Percentiles rank a stretch among this genome's conserved stretches.
phyloP scores from a whole-genome alignment of 352 stramenopile genomes.

The Phytophthora palmivora region DNA sequence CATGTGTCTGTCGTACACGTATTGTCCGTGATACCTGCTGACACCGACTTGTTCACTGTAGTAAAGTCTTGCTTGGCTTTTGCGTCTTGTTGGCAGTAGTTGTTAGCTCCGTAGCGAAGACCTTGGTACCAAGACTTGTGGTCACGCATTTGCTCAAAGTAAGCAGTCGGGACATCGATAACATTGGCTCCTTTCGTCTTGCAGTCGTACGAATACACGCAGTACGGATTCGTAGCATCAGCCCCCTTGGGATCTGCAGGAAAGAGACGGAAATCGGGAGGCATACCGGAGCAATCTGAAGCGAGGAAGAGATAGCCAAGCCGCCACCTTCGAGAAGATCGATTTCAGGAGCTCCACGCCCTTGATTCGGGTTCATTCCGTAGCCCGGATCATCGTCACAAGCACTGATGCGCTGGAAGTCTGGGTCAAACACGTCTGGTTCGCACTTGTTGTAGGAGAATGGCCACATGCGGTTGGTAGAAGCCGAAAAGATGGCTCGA shows the following conservation, averaged over 20 bases:
- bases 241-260: constrained; percentile 34
- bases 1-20: constrained; percentile 44
- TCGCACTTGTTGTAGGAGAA: constrained; percentile 94
- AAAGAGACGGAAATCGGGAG: constrained; percentile 65
- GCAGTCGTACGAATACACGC: constrained; percentile 60
- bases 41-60: constrained; percentile 36
- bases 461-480: constrained; percentile 93
- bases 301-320: constrained; percentile 86
- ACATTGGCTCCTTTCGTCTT: constrained; percentile 59
- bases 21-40: constrained; percentile 47
- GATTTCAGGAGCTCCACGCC: constrained; percentile 93
- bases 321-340: constrained; percentile 92
- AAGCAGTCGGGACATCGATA: constrained; percentile 49
- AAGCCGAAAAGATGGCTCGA: constrained; percentile 90
- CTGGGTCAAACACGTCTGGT: constrained; percentile 41
- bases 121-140: constrained; percentile 72
- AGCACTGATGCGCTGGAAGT: constrained; percentile 61
- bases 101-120: constrained; percentile 58
- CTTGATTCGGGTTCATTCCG: constrained; percentile 83
- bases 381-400: constrained; percentile 92
- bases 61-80: constrained; percentile 39
- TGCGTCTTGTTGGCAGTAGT: constrained; percentile 36
- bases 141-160: constrained; percentile 43
- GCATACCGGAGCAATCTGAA: constrained; percentile 87
- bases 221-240: constrained; percentile 39